phyloP scores from a whole-genome alignment of 257 asterid genomes.

The Lithospermum erythrorhizon region DNA sequence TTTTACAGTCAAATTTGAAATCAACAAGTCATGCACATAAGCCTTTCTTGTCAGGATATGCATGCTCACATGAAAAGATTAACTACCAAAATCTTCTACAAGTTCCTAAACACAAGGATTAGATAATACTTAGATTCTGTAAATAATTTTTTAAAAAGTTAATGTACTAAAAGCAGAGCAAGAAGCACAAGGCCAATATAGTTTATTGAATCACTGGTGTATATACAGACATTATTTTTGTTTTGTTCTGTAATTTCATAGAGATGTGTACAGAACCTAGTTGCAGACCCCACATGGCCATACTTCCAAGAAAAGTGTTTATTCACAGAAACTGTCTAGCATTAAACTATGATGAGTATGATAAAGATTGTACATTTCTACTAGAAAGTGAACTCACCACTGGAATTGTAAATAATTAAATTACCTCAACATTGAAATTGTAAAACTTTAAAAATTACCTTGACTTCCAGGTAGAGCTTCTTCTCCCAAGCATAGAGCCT shows the following conservation, averaged over 20 bases:
- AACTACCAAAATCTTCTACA: background rate
- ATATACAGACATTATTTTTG: background rate
- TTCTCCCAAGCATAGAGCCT: constrained; percentile 91
- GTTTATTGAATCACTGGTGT: background rate
- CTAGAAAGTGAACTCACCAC: background rate
- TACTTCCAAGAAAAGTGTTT: background rate
- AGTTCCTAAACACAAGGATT: background rate
- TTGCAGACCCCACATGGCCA: background rate
- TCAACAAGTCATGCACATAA: no score
- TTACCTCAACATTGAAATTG: background rate
- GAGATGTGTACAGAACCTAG: background rate
- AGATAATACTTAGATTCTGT: no score
- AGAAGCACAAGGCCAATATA: background rate
- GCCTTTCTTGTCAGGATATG: background rate
- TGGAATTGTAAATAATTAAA: no score
- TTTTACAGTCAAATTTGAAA: background rate
- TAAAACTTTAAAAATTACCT: constrained; percentile 35
- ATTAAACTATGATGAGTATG: background rate
- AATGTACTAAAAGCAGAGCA: background rate
- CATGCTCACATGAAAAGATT: background rate
- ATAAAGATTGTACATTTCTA: background rate
- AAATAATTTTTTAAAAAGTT: no score
- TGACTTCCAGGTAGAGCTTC: constrained; percentile 81
- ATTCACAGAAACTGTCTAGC: background rate
- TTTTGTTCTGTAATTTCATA: background rate